phyloP scores from a whole-genome alignment of 371 early-diverging fungal species.

The Parasitella parasitica region DNA sequence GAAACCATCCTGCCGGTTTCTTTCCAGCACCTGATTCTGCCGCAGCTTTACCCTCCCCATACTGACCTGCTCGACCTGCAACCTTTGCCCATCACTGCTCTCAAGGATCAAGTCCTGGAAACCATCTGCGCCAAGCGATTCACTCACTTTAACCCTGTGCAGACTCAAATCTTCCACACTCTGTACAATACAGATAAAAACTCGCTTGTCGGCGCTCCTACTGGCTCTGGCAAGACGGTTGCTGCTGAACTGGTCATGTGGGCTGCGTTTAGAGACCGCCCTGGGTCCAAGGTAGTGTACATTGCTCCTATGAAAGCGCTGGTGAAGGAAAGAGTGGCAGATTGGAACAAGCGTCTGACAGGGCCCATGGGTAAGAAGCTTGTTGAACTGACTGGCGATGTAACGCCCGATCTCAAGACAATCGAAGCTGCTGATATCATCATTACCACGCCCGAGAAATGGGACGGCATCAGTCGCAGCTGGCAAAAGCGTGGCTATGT shows the following conservation, averaged over 20 bases:
- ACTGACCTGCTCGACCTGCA: constrained; percentile 89
- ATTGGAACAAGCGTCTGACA: constrained; percentile 84
- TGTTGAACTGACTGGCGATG: constrained; percentile 98
- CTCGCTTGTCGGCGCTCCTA: constrained; percentile 96
- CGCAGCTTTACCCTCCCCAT: constrained; percentile 77
- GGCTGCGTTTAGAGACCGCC: constrained; percentile 83
- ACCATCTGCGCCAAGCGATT: constrained; percentile 79
- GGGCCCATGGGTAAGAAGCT: constrained; percentile 76
- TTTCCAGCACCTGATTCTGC: constrained; percentile 87
- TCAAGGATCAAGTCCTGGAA: constrained; percentile 79
- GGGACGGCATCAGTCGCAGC: constrained; percentile 95
- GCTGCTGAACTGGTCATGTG: constrained; percentile 96
- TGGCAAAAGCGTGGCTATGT: constrained; percentile 90
- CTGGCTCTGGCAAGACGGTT: constrained; percentile 98
- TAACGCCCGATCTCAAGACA: constrained; percentile 86
- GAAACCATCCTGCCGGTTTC: constrained; percentile 86
- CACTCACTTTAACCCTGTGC: constrained; percentile 96
- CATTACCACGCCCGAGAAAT: constrained; percentile 98
- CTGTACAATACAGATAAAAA: constrained; percentile 87
- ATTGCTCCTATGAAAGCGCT: constrained; percentile 99
- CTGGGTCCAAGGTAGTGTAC: constrained; percentile 92
- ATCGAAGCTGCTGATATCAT: constrained; percentile 93
- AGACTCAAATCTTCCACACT: constrained; percentile 97
- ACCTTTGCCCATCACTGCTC: constrained; percentile 84
- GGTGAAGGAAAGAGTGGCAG: constrained; percentile 94